phyloP scores from a whole-genome alignment of 768 basidiomycete genomes.

The Multifurca ochricompacta region DNA sequence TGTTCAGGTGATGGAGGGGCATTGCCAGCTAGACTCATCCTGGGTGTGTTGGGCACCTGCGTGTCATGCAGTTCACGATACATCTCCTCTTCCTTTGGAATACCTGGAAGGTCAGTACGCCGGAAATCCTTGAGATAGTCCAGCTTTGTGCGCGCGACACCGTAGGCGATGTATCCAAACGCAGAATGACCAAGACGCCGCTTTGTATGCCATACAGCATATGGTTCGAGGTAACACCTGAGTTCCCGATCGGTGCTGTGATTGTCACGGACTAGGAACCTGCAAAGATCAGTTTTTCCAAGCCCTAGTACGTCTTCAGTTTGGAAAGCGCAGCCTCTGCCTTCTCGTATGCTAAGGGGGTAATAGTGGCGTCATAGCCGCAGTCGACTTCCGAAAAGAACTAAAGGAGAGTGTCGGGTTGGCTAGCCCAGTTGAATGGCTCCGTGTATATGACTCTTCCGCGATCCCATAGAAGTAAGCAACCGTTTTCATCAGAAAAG shows the following conservation, averaged over 20 bases:
- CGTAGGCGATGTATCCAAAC: background rate
- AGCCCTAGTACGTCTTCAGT: background rate
- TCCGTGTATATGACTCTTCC: background rate
- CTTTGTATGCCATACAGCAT: background rate
- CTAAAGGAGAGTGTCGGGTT: slow-evolving; percentile 1
- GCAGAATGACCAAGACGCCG: background rate
- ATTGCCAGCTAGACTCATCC: background rate
- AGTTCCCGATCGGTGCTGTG: background rate
- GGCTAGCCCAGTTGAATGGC: background rate
- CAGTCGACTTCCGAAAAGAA: background rate
- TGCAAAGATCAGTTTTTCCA: background rate
- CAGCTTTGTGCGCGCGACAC: background rate
- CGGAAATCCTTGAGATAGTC: slow-evolving; percentile 4
- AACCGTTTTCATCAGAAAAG: background rate
- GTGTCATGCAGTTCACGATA: background rate
- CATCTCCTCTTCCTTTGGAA: background rate
- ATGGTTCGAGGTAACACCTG: background rate
- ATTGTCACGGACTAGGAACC: background rate
- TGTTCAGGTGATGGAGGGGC: background rate
- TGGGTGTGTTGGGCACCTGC: background rate
- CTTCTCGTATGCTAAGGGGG: background rate
- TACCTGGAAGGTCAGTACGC: background rate
- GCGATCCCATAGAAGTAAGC: slow-evolving; percentile 10
- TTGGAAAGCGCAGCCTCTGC: background rate
- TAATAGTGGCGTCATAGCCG: slow-evolving; percentile 1